These are phyloP conservation scores for Lichtheimia hyalospora DNA, from an alignment of 371 early-diverging fungal genomes.

Conservation along the genomic window DNA sequence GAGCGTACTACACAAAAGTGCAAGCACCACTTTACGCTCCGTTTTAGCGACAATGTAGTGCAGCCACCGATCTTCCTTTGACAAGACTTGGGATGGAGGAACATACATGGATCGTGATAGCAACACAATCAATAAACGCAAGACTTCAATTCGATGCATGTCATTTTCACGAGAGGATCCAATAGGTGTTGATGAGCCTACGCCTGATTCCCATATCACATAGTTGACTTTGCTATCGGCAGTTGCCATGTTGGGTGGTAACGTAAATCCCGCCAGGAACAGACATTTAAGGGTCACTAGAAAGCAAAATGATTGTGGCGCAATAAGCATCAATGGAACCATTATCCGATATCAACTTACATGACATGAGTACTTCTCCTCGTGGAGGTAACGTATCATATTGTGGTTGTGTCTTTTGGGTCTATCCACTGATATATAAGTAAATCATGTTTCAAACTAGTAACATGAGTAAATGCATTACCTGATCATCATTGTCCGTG, in stretches of 20 bases:
- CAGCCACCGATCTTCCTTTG: conserved; percentile 62
- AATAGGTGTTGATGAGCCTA: conserved; percentile 67
- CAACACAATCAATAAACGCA: conserved; percentile 74
- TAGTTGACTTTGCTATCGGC: conserved; percentile 60
- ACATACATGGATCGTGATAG: conserved; percentile 81
- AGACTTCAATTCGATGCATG: conserved; percentile 70
- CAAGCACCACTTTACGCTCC: conserved; percentile 75
- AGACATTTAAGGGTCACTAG: conserved; percentile 47
- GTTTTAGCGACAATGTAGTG: conserved; percentile 55
- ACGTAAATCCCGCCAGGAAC: conserved; percentile 80
- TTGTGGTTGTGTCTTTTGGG: conserved; percentile 23
- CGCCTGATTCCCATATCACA: conserved; percentile 83
- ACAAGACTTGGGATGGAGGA: conserved; percentile 58
- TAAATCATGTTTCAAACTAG: neutral
- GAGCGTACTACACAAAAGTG: conserved; percentile 78
- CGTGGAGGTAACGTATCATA: conserved; percentile 35
- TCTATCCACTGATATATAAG: neutral
- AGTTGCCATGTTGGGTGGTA: conserved; percentile 55
- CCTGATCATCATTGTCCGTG: neutral
- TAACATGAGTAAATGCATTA: neutral
- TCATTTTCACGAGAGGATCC: conserved; percentile 70
- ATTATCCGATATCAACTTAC: conserved; percentile 15
- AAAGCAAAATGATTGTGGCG: too few species aligned
- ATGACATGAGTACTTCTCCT: conserved; percentile 31
- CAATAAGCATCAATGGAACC: neutral